Percentiles rank a stretch among this genome's conserved stretches.
Evolutionary conservation across 257 asterid genomes (phyloP).

Genomic region (Perilla frutescens): DNA sequence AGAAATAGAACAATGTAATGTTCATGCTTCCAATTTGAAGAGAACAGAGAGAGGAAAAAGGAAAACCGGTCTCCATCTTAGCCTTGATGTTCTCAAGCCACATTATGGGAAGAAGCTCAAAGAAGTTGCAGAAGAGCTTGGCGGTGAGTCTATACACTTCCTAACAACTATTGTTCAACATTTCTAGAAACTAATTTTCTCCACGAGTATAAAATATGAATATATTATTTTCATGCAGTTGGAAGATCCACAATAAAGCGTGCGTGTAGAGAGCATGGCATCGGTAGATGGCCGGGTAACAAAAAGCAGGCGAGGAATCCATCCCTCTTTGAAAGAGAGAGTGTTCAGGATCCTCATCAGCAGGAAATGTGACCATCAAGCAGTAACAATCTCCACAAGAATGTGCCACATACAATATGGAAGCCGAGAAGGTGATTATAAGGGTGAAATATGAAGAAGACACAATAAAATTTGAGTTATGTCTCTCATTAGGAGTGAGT

Average conservation of each 20-base stretch:
- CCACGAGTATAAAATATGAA: neutral
- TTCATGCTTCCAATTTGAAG: neutral
- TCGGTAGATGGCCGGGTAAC: slow-evolving; percentile 37
- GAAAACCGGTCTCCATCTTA: neutral
- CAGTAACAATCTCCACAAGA: neutral
- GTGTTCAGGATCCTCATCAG: too few relatives aligned
- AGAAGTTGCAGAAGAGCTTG: slow-evolving; percentile 4
- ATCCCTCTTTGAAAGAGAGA: too few relatives aligned
- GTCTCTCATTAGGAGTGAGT: neutral
- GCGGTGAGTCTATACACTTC: neutral
- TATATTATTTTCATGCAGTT: neutral
- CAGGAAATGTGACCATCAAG: neutral
- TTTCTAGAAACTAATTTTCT: neutral
- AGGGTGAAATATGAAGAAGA: neutral
- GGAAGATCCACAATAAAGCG: neutral
- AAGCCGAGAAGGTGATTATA: slow-evolving; percentile 1
- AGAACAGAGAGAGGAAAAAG: neutral
- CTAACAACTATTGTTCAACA: too few relatives aligned
- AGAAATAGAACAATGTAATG: neutral
- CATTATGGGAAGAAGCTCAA: slow-evolving; percentile 30
- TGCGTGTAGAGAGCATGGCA: neutral
- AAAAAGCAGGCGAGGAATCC: too few relatives aligned
- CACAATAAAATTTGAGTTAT: neutral
- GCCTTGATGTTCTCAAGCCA: slow-evolving; percentile 27
- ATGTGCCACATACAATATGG: neutral